Evolutionary conservation across 1,139 yeast genomes (phyloP).

Genomic region (Magnusiomyces fungicola): DNA sequence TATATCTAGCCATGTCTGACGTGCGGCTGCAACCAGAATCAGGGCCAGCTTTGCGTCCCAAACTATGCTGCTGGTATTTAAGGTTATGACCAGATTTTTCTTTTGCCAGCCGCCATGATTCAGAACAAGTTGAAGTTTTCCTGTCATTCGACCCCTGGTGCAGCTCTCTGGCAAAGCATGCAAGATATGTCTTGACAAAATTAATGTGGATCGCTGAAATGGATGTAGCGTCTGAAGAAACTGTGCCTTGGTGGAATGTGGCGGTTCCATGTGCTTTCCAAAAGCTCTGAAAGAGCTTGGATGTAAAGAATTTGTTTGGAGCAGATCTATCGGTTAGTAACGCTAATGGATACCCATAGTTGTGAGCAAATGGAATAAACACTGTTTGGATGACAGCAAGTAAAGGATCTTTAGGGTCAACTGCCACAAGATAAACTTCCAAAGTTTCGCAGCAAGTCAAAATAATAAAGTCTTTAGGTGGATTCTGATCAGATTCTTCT

Average conservation of each 20-base stretch:
- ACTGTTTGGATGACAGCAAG: conserved; percentile 2
- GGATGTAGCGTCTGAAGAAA: neutral
- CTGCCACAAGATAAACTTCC: neutral
- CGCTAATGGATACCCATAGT: conserved; percentile 3
- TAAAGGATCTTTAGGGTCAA: conserved; percentile 2
- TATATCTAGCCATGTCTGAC: neutral
- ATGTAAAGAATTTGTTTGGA: neutral
- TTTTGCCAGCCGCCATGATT: too few relatives aligned
- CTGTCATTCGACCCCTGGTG: neutral
- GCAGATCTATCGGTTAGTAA: conserved; percentile 3
- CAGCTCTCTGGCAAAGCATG: conserved; percentile 1
- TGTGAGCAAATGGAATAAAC: conserved; percentile 4
- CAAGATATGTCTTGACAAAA: conserved; percentile 4
- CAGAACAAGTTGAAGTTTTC: too few relatives aligned
- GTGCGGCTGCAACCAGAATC: conserved; percentile 1
- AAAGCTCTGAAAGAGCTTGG: conserved; percentile 1
- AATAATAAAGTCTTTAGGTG: neutral
- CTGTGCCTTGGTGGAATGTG: neutral
- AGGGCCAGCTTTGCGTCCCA: neutral
- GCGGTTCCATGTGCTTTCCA: conserved; percentile 4
- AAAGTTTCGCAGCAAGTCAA: conserved; percentile 2
- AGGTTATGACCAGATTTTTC: neutral
- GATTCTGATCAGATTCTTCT: neutral
- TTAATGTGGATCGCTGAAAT: neutral
- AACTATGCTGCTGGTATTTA: neutral